These are phyloP conservation scores for Cairneyella variabilis DNA, from an alignment of 495 filamentous ascomycete species.

Conservation along the genomic window DNA sequence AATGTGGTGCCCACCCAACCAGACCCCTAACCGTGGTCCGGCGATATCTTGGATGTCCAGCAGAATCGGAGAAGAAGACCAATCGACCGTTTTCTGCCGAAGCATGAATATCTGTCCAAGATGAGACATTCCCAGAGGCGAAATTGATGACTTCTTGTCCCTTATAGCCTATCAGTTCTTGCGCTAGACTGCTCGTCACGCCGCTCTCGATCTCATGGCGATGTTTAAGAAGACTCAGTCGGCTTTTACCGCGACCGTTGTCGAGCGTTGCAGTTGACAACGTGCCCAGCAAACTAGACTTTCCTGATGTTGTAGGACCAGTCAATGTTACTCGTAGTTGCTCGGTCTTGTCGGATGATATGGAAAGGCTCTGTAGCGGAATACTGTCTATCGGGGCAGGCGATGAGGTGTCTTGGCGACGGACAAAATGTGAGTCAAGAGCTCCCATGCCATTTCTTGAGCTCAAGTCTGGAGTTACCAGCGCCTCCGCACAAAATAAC, in stretches of 20 bases:
- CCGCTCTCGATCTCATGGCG: conserved; percentile 91
- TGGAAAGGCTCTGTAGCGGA: conserved; percentile 22
- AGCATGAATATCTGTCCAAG: conserved; percentile 93
- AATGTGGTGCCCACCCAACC: conserved; percentile 92
- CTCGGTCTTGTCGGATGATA: conserved; percentile 40
- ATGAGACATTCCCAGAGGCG: conserved; percentile 77
- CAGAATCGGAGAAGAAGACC: conserved; percentile 85
- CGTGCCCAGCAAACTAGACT: conserved; percentile 86
- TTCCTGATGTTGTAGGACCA: conserved; percentile 88
- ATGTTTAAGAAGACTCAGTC: conserved; percentile 85
- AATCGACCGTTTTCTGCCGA: conserved; percentile 59
- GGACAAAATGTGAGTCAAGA: neutral
- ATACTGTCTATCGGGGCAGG: neutral
- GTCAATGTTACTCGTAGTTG: conserved; percentile 90
- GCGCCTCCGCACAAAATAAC: conserved; percentile 87
- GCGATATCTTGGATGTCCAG: conserved; percentile 81
- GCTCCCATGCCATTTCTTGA: neutral
- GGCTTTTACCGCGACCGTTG: conserved; percentile 85
- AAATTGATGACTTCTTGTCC: conserved; percentile 70
- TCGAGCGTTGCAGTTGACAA: conserved; percentile 83
- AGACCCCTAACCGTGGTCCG: conserved; percentile 83
- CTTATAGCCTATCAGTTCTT: conserved; percentile 86
- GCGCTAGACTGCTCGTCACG: conserved; percentile 87
- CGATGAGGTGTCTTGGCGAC: neutral
- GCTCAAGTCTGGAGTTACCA: conserved; percentile 59